Percentiles rank a stretch among this genome's conserved stretches.
Conservation (phyloP, 2,329 filamentous ascomycete species). For the Aureobasidium pullulans region DNA sequence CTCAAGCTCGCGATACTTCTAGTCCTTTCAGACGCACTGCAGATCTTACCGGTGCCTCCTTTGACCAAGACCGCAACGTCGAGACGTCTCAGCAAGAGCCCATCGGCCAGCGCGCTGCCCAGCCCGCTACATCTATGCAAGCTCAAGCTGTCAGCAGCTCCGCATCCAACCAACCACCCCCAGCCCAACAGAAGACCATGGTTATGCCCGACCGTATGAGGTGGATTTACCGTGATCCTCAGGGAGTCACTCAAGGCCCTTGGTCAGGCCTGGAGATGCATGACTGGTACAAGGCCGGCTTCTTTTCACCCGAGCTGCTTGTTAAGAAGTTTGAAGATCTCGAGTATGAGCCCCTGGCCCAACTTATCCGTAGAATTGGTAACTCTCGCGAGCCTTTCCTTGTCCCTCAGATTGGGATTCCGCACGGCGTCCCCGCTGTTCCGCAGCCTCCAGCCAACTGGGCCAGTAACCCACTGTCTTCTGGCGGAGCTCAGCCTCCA, state of each 20-base stretch:
- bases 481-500: conserved; percentile 58
- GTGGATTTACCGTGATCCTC: conserved; percentile 96
- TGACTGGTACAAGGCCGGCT: conserved; percentile 98
- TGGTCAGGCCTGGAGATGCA: conserved; percentile 98
- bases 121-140: conserved; percentile 18
- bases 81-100: conserved; percentile 12
- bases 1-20: conserved; percentile 41
- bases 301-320: conserved; percentile 88
- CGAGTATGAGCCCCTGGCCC: conserved; percentile 90
- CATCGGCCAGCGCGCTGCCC: conserved; percentile 11
- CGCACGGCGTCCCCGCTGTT: conserved; percentile 66
- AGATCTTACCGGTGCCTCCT: conserved; percentile 15
- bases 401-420: conserved; percentile 91
- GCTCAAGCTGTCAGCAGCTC: conserved; percentile 37
- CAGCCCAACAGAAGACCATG: conserved; percentile 74
- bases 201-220: conserved; percentile 99
- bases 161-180: conserved; percentile 60
- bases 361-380: conserved; percentile 89
- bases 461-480: conserved; percentile 16
- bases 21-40: conserved; percentile 42
- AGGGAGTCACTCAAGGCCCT: conserved; percentile 84
- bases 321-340: conserved; percentile 91
- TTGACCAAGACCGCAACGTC: conserved; percentile 9
- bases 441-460: conserved; percentile 38
- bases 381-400: conserved; percentile 97